A percentile compares a stretch with the other conserved stretches of the same genome.
phyloP scores from a whole-genome alignment of 805 yeast species.

The Teunomyces cretensis region DNA sequence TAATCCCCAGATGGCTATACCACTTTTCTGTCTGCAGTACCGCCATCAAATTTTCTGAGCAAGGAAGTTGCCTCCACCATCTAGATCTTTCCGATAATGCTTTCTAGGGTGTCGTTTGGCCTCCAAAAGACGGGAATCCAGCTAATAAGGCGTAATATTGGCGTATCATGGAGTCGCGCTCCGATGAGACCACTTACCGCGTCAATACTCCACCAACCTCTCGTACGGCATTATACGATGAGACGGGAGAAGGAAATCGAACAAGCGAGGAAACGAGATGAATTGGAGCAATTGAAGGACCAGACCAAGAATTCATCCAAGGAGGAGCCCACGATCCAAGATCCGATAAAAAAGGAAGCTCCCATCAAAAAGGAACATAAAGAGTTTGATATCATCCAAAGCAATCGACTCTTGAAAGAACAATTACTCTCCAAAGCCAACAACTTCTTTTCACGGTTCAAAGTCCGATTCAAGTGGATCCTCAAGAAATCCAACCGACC shows the following conservation, averaged over 20 bases:
- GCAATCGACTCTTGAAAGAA: conserved; percentile 19
- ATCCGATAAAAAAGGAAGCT: neutral
- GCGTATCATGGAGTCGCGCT: neutral
- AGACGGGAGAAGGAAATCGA: neutral
- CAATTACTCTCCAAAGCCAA: conserved; percentile 28
- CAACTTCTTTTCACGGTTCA: conserved; percentile 27
- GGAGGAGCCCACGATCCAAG: neutral
- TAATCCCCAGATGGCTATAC: too few species aligned
- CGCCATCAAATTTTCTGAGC: conserved; percentile 2
- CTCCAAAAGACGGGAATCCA: neutral
- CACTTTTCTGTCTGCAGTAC: neutral
- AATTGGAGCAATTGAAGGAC: neutral
- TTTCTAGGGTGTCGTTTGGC: neutral
- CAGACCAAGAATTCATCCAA: neutral
- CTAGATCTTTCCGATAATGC: neutral
- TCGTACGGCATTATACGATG: conserved; percentile 2
- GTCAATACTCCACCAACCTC: neutral
- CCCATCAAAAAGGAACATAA: neutral
- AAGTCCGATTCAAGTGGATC: conserved; percentile 62
- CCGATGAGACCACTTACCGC: neutral
- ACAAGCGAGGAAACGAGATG: neutral
- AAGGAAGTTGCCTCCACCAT: neutral
- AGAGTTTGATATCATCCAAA: conserved; percentile 7
- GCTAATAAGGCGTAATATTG: neutral
- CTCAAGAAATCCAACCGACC: conserved; percentile 77